A percentile compares a stretch with the other conserved stretches of the same genome.
Evolutionary conservation across 1,284 basidiomycete species (phyloP).

Genomic region (Pholiota adiposa): DNA sequence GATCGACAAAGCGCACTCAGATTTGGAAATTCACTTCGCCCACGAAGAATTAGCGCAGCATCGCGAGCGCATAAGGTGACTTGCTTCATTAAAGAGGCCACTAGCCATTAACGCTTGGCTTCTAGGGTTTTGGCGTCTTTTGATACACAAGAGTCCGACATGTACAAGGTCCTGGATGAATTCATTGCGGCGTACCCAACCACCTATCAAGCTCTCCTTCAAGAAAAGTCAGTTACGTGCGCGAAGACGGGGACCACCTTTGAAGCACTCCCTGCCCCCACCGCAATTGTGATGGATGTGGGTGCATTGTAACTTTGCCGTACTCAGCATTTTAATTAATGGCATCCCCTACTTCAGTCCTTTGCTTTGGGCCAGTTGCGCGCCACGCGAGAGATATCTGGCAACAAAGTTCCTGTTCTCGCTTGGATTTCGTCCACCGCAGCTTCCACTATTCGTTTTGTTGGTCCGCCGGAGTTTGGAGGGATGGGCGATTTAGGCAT

Average conservation of each 20-base stretch:
- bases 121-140: not conserved
- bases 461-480: conserved; percentile 11
- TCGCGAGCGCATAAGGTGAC: conserved; percentile 2
- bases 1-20: not conserved
- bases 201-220: not conserved
- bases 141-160: not conserved
- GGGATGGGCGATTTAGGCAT: conserved; percentile 15
- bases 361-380: conserved; percentile 5
- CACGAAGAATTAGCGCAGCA: not conserved
- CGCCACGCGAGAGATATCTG: conserved; percentile 13
- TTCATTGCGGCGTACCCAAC: not conserved
- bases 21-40: not conserved
- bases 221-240: conserved; percentile 2
- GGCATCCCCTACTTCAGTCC: not conserved
- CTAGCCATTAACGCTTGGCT: too few relatives aligned
- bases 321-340: not conserved
- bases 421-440: conserved; percentile 11
- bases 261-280: not conserved
- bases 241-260: not conserved
- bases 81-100: not conserved
- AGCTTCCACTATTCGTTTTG: conserved; percentile 1
- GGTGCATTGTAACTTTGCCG: not conserved
- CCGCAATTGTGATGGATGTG: not conserved
- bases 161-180: not conserved
- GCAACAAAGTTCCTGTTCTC: conserved; percentile 14